Evolutionary conservation across 129 eudicot species (phyloP).

Genomic region (Helianthus annuus): HanXRQr2.0-SUNRISE NC_035441.2:170868367-170868866

Average conservation of each 20-base stretch:
- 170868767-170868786: slow-evolving; percentile 32
- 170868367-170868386: slow-evolving; percentile 46
- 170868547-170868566: slow-evolving; percentile 27
- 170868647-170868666: slow-evolving; percentile 36
- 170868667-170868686: slow-evolving; percentile 38
- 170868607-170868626: slow-evolving; percentile 27
- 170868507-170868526: slow-evolving; percentile 25
- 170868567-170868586: slow-evolving; percentile 34
- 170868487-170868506: not conserved
- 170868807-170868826: slow-evolving; percentile 36
- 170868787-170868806: slow-evolving; percentile 22
- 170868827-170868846: slow-evolving; percentile 39
- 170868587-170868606: slow-evolving; percentile 22
- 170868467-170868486: slow-evolving; percentile 34
- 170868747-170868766: slow-evolving; percentile 22
- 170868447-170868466: slow-evolving; percentile 24
- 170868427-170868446: slow-evolving; percentile 18
- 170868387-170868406: slow-evolving; percentile 21
- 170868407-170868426: slow-evolving; percentile 29
- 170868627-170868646: slow-evolving; percentile 24
- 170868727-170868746: slow-evolving; percentile 32
- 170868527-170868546: slow-evolving; percentile 35
- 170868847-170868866: slow-evolving; percentile 27
- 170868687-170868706: slow-evolving; percentile 38
- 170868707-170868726: slow-evolving; percentile 30